Evolutionary conservation across 2,329 filamentous ascomycete genomes (phyloP).

Genomic region (Alternaria brassicae): DNA sequence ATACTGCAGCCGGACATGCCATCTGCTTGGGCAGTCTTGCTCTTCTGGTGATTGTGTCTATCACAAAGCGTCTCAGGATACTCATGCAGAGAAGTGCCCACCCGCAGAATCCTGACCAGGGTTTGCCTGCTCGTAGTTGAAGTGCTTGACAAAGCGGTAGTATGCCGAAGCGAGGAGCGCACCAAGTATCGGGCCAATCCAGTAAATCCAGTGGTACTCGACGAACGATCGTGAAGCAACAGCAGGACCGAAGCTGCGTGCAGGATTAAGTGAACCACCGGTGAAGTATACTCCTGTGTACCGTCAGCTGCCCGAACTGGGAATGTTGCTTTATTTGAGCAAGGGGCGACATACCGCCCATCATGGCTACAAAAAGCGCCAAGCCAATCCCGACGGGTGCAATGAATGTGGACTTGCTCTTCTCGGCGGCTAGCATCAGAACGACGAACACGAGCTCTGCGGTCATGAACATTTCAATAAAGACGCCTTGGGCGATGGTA

Average conservation of each 20-base stretch:
- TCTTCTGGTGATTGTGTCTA: background rate
- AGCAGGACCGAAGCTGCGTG: slow-evolving; percentile 54
- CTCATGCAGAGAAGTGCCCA: slow-evolving; percentile 5
- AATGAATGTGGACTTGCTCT: slow-evolving; percentile 39
- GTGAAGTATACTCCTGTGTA: slow-evolving; percentile 49
- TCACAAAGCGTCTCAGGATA: background rate
- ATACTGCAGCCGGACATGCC: background rate
- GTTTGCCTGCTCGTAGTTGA: slow-evolving; percentile 40
- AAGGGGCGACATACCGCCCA: slow-evolving; percentile 25
- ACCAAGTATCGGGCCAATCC: slow-evolving; percentile 53
- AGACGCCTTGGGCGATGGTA: slow-evolving; percentile 29
- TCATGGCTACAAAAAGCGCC: slow-evolving; percentile 37
- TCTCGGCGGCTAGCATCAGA: slow-evolving; percentile 40
- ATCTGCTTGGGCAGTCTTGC: background rate
- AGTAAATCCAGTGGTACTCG: slow-evolving; percentile 50
- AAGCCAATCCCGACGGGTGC: slow-evolving; percentile 32
- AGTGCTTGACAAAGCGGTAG: slow-evolving; percentile 54
- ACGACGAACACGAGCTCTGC: slow-evolving; percentile 34
- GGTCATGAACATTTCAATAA: slow-evolving; percentile 34
- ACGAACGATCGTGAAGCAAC: slow-evolving; percentile 47
- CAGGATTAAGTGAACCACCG: slow-evolving; percentile 54
- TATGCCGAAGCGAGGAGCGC: slow-evolving; percentile 55
- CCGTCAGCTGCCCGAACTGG: background rate
- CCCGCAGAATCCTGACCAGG: slow-evolving; percentile 33
- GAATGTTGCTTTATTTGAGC: background rate